Base-by-base conservation (phyloP, 1,284 basidiomycete species). In the Athelia psychrophila region DNA sequence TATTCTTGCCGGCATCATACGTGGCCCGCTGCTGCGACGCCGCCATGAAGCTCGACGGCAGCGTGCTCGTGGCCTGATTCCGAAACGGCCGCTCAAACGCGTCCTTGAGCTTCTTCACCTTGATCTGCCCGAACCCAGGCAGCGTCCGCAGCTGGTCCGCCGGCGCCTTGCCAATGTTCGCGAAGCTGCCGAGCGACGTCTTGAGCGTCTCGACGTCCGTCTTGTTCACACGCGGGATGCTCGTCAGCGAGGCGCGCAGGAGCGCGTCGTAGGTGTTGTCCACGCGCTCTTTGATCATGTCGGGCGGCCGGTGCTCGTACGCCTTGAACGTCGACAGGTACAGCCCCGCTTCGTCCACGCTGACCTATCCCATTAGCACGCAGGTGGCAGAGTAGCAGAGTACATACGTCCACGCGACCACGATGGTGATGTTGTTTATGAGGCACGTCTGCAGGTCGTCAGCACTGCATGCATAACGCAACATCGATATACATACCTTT, bases 201-300 rank as follows among this genome's bases (percentile, higher is more conserved):
- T 91, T 81, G 23, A 99, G 73, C 1, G 95, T 97, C 68, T 95
- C 86, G 1, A 96, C 94, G 63, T 99, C 97, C 0, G 96, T 98
- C 76, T 96, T 98, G 73, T 99, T 99, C 52, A 99, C 89, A 60
- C 93, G 95, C 62, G 84, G 88, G 57, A 98, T 91, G 58, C 84
- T 87, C 0, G 96, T 99, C 32, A 99, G 75, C 0, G 92, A 83
- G n/a, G 85, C 83, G 36, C 91, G 89, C 13, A 98, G 71, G 60
- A 94, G 81, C 4, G 91, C 84, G 55, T 81, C 70, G 64, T 97
- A 95, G 60, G 92, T 90, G 60, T 95, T 93, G 64, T 95, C 93
- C 4, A 93, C 77, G 23, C 93, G 86, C 66, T 98, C 95, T 68
- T 95, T 96, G 71, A 99, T 95, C 58, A 93, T 73, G 64, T 95